These are phyloP conservation scores for Lepidium sativum DNA, from an alignment of 345 rosid species.

Conservation along the genomic window DNA sequence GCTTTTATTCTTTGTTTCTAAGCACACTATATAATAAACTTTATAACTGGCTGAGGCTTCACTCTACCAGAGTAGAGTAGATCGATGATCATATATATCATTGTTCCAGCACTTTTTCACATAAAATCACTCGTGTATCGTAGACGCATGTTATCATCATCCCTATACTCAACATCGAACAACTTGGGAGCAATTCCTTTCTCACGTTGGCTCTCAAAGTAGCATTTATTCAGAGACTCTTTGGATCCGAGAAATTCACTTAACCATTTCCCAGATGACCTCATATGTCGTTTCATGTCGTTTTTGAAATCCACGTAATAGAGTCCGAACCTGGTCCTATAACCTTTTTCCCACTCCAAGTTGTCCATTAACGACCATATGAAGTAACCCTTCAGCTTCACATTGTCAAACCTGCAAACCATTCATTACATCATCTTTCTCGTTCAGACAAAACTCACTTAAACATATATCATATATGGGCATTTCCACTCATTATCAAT, in stretches of 20 bases:
- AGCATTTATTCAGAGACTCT: conserved; percentile 16
- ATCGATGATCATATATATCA: conserved; percentile 2
- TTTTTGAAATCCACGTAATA: conserved; percentile 32
- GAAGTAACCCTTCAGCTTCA: conserved; percentile 38
- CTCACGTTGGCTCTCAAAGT: conserved; percentile 19
- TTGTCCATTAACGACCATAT: conserved; percentile 53
- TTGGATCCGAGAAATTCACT: conserved; percentile 16
- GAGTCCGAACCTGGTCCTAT: conserved; percentile 33
- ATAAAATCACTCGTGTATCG: conserved; percentile 17
- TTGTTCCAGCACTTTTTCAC: background rate
- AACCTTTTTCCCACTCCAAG: conserved; percentile 42
- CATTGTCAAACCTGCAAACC: conserved; percentile 20
- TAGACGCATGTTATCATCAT: background rate
- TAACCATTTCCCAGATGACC: conserved; percentile 28
- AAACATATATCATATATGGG: no score
- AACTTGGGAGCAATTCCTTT: conserved; percentile 21
- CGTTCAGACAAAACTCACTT: background rate
- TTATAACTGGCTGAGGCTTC: conserved; percentile 4
- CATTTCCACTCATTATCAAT: no score
- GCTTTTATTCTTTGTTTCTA: background rate
- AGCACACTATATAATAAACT: background rate
- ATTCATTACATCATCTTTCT: background rate
- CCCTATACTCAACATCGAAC: conserved; percentile 8
- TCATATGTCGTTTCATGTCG: conserved; percentile 33
- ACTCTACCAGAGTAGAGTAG: conserved; percentile 1